Conservation (phyloP, 371 early-diverging fungal species). For the Mortierella sp. region DNA sequence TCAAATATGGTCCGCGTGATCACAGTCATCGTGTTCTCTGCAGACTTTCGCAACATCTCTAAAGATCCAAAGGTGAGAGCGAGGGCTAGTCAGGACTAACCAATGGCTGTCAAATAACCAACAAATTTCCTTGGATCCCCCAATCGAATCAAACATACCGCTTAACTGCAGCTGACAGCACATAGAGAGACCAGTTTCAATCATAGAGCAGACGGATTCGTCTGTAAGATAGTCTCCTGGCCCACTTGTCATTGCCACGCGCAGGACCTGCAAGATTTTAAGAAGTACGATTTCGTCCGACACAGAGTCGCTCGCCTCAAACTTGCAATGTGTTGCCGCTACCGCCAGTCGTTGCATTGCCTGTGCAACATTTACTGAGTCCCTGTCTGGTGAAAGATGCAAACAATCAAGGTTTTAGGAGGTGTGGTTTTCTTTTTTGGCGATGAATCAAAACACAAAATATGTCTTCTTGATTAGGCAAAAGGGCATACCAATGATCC, state of each 20-base stretch:
- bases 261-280: conserved; percentile 86
- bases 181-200: conserved; percentile 96
- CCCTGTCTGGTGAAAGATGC: conserved; percentile 58
- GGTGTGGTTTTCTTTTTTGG: not conserved
- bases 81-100: not conserved
- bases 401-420: not conserved
- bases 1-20: conserved; percentile 81
- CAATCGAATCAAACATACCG: conserved; percentile 64
- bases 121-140: not conserved
- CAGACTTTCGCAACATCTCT: conserved; percentile 84
- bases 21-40: conserved; percentile 83
- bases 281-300: conserved; percentile 94
- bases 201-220: conserved; percentile 94
- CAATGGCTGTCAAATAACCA: not conserved
- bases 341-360: conserved; percentile 80
- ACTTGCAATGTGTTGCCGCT: conserved; percentile 93
- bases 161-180: conserved; percentile 92
- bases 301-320: conserved; percentile 92
- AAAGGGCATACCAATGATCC: conserved; percentile 78
- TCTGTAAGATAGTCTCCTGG: conserved; percentile 82
- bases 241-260: conserved; percentile 73
- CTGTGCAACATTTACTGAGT: conserved; percentile 70
- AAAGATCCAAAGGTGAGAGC: not conserved
- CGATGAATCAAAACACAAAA: not conserved
- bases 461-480: conserved; percentile 2